Evolutionary conservation across 352 stramenopile genomes (phyloP), one percentile per base, ranked within the genome.

Genomic region (Phytopythium oedochilum): DNA sequence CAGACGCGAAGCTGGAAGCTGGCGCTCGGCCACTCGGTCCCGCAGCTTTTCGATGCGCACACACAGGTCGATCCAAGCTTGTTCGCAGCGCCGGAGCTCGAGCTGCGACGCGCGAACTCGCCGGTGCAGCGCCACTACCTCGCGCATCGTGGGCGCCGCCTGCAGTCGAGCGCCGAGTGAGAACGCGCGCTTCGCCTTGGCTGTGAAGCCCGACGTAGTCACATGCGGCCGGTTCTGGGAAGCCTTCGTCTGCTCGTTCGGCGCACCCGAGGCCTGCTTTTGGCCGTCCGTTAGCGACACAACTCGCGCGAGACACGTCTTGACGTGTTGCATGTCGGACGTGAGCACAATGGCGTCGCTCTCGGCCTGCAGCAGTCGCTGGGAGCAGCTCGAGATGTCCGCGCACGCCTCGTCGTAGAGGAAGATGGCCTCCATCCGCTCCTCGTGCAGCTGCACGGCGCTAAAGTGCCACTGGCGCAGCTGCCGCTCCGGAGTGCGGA

Each of bases 351-450:
- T 88, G 22, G 75, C 68, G 31, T 70, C 72, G 35, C 67, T 66
- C 32, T 90, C 78, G 1, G 75, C 67, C 20, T 76, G 58, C 18
- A 82, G 68, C 55, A 88, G 77, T 6, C 77, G 71, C 25, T 77
- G 60, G 43, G 78, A 79, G 5, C 60, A 59, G 7, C 62, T 61
- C 2, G 51, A 47, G 18, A 83, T 68, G 11, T 84, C 66, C 9
- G 55, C 53, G 0, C 71, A 55, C 34, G 78, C 66, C 23, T 88
- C 80, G 42, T 90, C 78, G 36, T 84, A 77, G 23, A 74, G 43
- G 32, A 88, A 88, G 20, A 77, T 62, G 15, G 76, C 73, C 36
- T 86, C 78, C 67, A 88, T 84, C 28, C 73, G 68, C 47, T 91
- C 78, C 15, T 84, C 61, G 38, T 91, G 71, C 12, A 88, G 51